These are phyloP conservation scores for Schrenkiella parvula DNA, from an alignment of 345 rosid species.

Conservation along the genomic window DNA sequence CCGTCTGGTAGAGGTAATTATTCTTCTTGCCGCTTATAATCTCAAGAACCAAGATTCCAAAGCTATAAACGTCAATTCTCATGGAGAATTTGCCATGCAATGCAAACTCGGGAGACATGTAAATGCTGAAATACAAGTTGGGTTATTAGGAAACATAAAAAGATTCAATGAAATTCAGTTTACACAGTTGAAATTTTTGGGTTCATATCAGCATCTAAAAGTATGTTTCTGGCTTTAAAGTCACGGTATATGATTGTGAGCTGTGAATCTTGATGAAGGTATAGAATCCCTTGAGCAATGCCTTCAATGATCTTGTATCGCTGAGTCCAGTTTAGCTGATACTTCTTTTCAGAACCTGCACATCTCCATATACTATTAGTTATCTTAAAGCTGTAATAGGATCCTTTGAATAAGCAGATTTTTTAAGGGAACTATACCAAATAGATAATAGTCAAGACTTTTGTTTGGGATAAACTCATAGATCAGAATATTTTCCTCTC, in stretches of 20 bases:
- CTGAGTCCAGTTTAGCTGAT: background rate
- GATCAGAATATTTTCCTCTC: background rate
- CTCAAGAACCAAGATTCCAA: conserved; percentile 21
- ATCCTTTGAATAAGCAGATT: background rate
- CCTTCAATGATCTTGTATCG: conserved; percentile 3
- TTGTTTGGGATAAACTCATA: conserved; percentile 9
- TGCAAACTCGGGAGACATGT: conserved; percentile 35
- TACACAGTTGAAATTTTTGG: background rate
- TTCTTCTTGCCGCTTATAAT: conserved; percentile 24
- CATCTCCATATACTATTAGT: background rate
- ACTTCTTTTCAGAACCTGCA: background rate
- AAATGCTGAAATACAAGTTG: background rate
- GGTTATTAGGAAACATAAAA: background rate
- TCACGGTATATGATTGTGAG: conserved; percentile 5
- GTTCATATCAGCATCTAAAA: background rate
- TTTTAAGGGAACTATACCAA: background rate
- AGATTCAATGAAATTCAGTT: background rate
- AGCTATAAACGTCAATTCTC: conserved; percentile 18
- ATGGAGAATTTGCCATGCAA: conserved; percentile 23
- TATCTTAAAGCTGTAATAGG: background rate
- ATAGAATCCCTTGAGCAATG: conserved; percentile 3
- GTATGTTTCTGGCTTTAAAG: conserved; percentile 5
- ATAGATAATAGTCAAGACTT: background rate
- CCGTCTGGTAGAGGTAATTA: background rate
- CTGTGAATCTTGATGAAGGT: conserved; percentile 8